Evolutionary conservation across 1,139 yeast genomes (phyloP).

Genomic region (Sugiyamaella neomexicana): DNA sequence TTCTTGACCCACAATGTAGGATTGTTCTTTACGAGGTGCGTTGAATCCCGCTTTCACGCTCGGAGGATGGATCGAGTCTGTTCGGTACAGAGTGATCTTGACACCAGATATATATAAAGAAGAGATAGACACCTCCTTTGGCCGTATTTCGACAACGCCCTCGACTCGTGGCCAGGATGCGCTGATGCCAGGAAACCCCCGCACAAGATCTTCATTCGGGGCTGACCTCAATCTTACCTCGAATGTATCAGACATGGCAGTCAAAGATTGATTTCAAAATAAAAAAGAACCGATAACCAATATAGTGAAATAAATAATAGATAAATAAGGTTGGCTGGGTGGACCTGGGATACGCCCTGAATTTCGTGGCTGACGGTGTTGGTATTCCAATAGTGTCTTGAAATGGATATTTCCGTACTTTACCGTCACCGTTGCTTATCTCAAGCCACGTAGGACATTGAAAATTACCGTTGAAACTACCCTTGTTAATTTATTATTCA

Average conservation of each 20-base stretch:
- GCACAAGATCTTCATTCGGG: constrained; percentile 45
- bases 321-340: neutral
- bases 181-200: constrained; percentile 46
- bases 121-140: constrained; percentile 29
- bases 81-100: constrained; percentile 42
- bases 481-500: too few relatives aligned
- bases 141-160: constrained; percentile 43
- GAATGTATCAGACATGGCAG: constrained; percentile 26
- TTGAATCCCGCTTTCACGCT: constrained; percentile 38
- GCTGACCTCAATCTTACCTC: constrained; percentile 41
- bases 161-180: constrained; percentile 46
- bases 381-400: too few relatives aligned
- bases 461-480: neutral
- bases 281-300: neutral
- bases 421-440: neutral
- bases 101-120: constrained; percentile 36
- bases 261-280: neutral
- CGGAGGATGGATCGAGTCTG: constrained; percentile 42
- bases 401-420: too few relatives aligned
- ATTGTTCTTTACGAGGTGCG: constrained; percentile 40
- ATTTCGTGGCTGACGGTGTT: too few relatives aligned
- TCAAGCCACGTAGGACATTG: neutral
- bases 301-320: neutral
- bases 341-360: neutral
- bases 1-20: constrained; percentile 40